Evolutionary conservation across 345 rosid species (phyloP).

Genomic region (Eucalyptus lansdowneana): DNA sequence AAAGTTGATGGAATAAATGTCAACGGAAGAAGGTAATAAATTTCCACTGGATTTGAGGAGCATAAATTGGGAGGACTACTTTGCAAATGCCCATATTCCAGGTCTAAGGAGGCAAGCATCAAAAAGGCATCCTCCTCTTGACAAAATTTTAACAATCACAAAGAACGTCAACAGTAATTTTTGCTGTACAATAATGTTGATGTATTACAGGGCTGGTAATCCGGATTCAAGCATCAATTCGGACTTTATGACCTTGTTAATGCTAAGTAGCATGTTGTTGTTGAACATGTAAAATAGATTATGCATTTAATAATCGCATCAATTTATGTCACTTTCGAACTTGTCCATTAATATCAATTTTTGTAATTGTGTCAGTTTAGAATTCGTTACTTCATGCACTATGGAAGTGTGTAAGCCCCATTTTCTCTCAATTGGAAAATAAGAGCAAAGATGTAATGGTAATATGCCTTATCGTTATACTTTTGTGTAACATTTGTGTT

Average conservation of each 20-base stretch:
- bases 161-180: background rate
- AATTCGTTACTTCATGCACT: background rate
- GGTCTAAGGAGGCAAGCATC: background rate
- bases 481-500: background rate
- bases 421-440: background rate
- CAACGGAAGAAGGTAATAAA: constrained; percentile 11
- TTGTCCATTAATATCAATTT: background rate
- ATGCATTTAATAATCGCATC: background rate
- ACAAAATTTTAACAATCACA: background rate
- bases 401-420: background rate
- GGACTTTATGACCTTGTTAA: background rate
- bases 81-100: constrained; percentile 18
- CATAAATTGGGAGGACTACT: constrained; percentile 25
- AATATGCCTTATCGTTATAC: background rate
- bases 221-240: background rate
- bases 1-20: constrained; percentile 8
- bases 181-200: background rate
- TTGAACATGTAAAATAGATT: background rate
- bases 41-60: constrained; percentile 9
- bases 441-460: background rate
- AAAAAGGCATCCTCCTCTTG: background rate
- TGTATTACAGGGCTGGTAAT: background rate
- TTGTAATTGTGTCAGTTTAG: background rate
- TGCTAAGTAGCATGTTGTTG: background rate
- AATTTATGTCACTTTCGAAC: background rate